Evolutionary conservation across 1,284 basidiomycete species (phyloP), one percentile per base, ranked within the genome.

Genomic region (Ceratobasidium sp.): DNA sequence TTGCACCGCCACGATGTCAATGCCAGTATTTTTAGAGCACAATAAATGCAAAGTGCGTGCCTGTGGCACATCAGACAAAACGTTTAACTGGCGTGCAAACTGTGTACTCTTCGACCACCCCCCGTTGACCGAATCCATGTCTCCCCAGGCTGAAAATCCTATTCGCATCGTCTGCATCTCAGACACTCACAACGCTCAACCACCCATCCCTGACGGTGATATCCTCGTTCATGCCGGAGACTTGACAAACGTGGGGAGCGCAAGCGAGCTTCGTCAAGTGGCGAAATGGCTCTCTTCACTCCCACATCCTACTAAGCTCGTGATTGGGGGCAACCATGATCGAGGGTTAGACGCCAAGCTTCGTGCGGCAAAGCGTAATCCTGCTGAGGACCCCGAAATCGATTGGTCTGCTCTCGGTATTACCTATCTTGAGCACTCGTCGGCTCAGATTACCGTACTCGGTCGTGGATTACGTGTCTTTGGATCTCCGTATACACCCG

Each of bases 181-280:
- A 12, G 86, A 87, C 78, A 87, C 86, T 1, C 87, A 87, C 80
- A 86, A 84, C 80, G 80, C 64, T 5, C 72, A 79, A 26, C 53
- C 46, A 33, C 23, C 80, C 3, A 80, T 87, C 39, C 87, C 87
- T 44, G 60, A 79, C n/a, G 87, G 87, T 63, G 87, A 89, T 80
- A 83, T 88, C 58, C 84, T 89, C 55, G 85, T 89, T 71, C 87
- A 88, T 66, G 83, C 87, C 3, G 87, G 87, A 9, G 86, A 88
- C 77, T 83, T 87, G 58, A 84, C 84, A 9, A 64, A 81, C 9
- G 83, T 82, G 2, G 86, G 87, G 0, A 85, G 84, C 3, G 75
- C 75, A 44, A 12, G 79, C 23, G 85, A 88, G 77, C 81, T 87
- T 23, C 79, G 81, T 28, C 69, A 79, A 7, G 84, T 82, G 23